Conservation (phyloP, 805 yeast species). For the Yamadazyma sp. region DNA sequence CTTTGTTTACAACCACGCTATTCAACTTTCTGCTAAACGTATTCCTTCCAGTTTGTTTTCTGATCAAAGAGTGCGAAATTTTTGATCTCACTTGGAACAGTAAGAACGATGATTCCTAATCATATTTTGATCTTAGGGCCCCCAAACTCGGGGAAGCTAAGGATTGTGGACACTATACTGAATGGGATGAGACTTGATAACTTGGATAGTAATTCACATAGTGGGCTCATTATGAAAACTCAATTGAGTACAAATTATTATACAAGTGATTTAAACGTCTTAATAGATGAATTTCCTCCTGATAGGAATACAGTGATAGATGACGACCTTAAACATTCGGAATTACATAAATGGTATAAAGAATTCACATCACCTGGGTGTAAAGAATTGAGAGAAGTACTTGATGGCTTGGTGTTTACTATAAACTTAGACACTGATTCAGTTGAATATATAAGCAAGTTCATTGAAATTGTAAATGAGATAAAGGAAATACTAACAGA, state of each 20-base stretch:
- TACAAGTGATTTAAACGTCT: conserved; percentile 23
- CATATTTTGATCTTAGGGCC: conserved; percentile 46
- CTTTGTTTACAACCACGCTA: no score
- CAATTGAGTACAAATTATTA: conserved; percentile 31
- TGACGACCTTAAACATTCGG: background rate
- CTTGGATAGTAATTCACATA: conserved; percentile 23
- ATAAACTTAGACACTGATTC: conserved; percentile 24
- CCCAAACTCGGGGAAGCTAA: conserved; percentile 39
- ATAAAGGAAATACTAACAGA: conserved; percentile 4
- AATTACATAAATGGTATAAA: conserved; percentile 31
- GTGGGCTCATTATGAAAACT: conserved; percentile 29
- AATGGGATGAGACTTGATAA: conserved; percentile 22
- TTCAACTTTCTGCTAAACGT: background rate
- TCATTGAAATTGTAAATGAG: conserved; percentile 15
- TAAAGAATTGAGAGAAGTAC: conserved; percentile 41
- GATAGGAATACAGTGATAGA: conserved; percentile 1
- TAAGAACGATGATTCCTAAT: conserved; percentile 29
- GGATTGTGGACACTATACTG: conserved; percentile 24
- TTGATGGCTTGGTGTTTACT: conserved; percentile 47
- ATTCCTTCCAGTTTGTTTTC: conserved; percentile 1
- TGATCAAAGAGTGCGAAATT: background rate
- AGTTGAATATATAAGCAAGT: conserved; percentile 18
- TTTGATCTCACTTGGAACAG: no score
- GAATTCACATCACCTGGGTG: conserved; percentile 39
- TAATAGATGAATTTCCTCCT: conserved; percentile 35